phyloP scores from a whole-genome alignment of 805 yeast genomes.

The Wickerhamomyces hampshirensis region DNA sequence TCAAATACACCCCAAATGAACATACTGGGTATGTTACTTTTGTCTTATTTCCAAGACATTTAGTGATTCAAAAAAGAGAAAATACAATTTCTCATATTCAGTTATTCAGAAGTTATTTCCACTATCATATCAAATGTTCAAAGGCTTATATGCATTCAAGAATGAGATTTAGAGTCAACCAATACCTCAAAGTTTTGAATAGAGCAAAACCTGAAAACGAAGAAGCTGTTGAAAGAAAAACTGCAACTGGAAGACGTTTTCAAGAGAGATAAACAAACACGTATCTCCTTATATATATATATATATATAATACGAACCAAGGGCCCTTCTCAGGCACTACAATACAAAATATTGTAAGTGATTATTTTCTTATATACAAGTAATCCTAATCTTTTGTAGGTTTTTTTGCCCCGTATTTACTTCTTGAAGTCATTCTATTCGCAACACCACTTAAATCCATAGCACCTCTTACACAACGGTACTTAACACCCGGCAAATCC shows the following conservation, averaged over 20 bases:
- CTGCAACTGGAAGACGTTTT: conserved; percentile 29
- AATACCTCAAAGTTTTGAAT: conserved; percentile 90
- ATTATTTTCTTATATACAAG: conserved; percentile 5
- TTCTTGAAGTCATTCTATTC: conserved; percentile 82
- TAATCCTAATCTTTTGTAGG: conserved; percentile 43
- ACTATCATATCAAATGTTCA: conserved; percentile 96
- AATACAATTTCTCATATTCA: conserved; percentile 89
- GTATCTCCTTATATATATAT: too few species aligned
- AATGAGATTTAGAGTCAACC: conserved; percentile 93
- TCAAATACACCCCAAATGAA: conserved; percentile 33
- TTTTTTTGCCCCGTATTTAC: conserved; percentile 90
- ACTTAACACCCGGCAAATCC: conserved; percentile 97
- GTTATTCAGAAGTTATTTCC: conserved; percentile 93
- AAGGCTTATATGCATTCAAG: conserved; percentile 98
- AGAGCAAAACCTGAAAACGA: conserved; percentile 93
- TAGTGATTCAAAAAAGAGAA: conserved; percentile 63
- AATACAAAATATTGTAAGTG: conserved; percentile 3
- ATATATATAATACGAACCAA: neutral
- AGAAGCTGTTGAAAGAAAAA: conserved; percentile 49
- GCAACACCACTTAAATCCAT: conserved; percentile 94
- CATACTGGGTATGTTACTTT: conserved; percentile 56
- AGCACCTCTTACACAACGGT: conserved; percentile 89
- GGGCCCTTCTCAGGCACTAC: too few species aligned
- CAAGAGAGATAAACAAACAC: conserved; percentile 10
- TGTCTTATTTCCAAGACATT: conserved; percentile 80